These are phyloP conservation scores for Homolaphlyctis polyrhiza DNA, from an alignment of 371 early-diverging fungal species.

Conservation along the genomic window DNA sequence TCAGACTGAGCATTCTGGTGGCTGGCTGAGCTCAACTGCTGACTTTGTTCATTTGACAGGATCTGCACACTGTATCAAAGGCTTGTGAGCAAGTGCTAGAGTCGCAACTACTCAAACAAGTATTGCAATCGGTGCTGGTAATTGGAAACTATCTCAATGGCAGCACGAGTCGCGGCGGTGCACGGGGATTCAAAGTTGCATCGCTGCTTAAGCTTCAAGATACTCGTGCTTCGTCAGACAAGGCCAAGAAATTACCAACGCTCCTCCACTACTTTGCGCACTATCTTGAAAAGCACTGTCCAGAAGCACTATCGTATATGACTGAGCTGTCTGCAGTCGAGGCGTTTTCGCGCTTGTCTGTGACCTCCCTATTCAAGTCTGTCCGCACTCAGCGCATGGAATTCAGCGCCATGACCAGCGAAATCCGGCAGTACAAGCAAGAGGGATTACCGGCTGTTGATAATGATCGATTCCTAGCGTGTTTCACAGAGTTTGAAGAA, in stretches of 20 bases:
- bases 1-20: too few relatives aligned
- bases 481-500: neutral
- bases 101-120: slow-evolving; percentile 45
- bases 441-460: neutral
- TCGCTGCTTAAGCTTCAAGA: slow-evolving; percentile 59
- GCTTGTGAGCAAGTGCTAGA: slow-evolving; percentile 40
- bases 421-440: neutral
- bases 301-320: slow-evolving; percentile 49
- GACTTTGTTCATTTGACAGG: slow-evolving; percentile 17
- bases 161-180: slow-evolving; percentile 74
- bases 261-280: slow-evolving; percentile 72
- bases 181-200: slow-evolving; percentile 72
- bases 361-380: neutral
- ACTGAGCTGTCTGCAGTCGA: slow-evolving; percentile 67
- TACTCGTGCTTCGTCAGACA: slow-evolving; percentile 49
- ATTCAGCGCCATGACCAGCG: neutral
- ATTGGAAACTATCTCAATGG: slow-evolving; percentile 82
- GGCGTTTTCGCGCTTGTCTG: slow-evolving; percentile 42
- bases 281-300: slow-evolving; percentile 54
- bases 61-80: slow-evolving; percentile 38
- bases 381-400: neutral
- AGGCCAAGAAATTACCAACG: slow-evolving; percentile 54
- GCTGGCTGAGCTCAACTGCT: too few relatives aligned
- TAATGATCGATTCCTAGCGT: neutral
- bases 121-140: slow-evolving; percentile 64